Conservation (phyloP, 176 grass and related monocot genomes). For the Triticum monococcum region DNA sequence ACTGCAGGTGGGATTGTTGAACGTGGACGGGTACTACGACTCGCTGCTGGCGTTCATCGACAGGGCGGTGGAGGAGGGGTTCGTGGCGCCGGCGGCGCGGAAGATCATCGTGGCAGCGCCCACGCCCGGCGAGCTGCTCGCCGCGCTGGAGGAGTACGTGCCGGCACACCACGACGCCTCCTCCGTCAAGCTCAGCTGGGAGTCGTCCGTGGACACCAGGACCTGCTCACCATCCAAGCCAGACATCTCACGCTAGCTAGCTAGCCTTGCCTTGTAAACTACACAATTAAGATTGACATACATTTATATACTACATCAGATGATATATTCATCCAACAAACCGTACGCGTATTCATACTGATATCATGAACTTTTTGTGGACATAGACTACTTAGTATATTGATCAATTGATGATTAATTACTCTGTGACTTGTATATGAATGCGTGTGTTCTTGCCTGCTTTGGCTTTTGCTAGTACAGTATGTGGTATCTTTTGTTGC, state of each 20-base stretch:
- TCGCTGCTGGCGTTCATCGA: conserved; percentile 56
- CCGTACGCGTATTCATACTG: not conserved
- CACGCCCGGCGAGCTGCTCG: conserved; percentile 33
- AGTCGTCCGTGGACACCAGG: not conserved
- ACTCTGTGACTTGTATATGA: not conserved
- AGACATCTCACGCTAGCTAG: not conserved
- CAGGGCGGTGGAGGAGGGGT: conserved; percentile 56
- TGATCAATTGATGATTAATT: not conserved
- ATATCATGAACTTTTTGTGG: not conserved
- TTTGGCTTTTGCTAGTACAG: not conserved
- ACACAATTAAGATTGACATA: no score
- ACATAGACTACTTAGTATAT: not conserved
- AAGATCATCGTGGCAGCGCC: conserved; percentile 35
- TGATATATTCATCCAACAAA: not conserved
- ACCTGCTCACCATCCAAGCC: not conserved
- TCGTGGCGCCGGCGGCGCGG: conserved; percentile 39
- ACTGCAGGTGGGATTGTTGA: conserved; percentile 50
- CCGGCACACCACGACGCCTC: not conserved
- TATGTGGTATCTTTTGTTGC: not conserved
- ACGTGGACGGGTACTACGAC: conserved; percentile 74
- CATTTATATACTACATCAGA: not conserved
- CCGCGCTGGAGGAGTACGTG: not conserved
- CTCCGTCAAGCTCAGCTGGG: not conserved
- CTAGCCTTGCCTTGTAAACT: no score
- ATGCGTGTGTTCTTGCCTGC: not conserved